Conservation (phyloP, 1,139 yeast species). For the Protomyces inouyei region DNA sequence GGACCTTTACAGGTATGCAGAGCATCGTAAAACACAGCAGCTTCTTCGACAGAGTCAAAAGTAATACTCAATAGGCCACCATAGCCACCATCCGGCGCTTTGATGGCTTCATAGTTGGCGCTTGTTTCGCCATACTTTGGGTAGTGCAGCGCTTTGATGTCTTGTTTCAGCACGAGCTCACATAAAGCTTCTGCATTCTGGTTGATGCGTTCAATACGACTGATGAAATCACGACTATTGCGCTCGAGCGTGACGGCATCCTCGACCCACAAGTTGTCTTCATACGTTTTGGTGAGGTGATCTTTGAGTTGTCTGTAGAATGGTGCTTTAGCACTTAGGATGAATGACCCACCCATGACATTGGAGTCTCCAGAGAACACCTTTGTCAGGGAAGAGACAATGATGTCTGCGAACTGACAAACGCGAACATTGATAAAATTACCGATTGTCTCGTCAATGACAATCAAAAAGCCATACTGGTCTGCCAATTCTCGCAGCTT, state of each 20-base stretch:
- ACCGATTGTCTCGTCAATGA: conserved; percentile 91
- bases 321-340: conserved; percentile 63
- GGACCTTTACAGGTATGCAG: conserved; percentile 85
- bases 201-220: conserved; percentile 63
- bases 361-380: conserved; percentile 92
- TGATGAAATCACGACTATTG: conserved; percentile 81
- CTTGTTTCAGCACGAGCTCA: conserved; percentile 39
- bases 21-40: conserved; percentile 68
- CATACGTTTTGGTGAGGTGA: conserved; percentile 54
- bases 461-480: conserved; percentile 66
- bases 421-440: conserved; percentile 81
- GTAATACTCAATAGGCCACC: conserved; percentile 84
- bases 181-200: conserved; percentile 57
- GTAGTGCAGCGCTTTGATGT: conserved; percentile 60
- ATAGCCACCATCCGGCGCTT: conserved; percentile 73
- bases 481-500: conserved; percentile 62
- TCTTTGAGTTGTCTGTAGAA: conserved; percentile 52
- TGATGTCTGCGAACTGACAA: conserved; percentile 74
- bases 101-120: conserved; percentile 64
- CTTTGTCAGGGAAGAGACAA: conserved; percentile 82
- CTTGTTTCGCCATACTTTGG: conserved; percentile 58
- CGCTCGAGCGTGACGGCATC: conserved; percentile 90
- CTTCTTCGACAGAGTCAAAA: conserved; percentile 62
- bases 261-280: conserved; percentile 82
- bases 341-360: conserved; percentile 86